These are phyloP conservation scores for Hanseniaspora pseudoguilliermondii DNA, from an alignment of 805 yeast species.

Conservation along the genomic window DNA sequence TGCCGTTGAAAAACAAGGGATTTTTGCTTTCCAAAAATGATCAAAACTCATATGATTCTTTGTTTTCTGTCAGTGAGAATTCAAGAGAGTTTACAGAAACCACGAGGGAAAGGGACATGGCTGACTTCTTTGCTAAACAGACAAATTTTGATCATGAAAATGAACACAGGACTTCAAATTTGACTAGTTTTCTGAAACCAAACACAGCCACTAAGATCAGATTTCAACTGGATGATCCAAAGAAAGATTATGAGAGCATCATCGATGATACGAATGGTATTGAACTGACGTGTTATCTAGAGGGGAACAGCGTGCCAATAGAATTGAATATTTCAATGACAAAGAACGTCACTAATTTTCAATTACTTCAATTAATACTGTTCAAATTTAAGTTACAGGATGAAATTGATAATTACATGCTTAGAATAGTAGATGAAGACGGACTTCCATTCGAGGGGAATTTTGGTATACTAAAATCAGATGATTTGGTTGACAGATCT, in stretches of 20 bases:
- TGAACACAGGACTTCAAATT: not conserved
- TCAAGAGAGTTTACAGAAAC: not conserved
- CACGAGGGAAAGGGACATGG: not conserved
- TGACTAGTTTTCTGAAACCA: not conserved
- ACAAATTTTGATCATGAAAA: not conserved
- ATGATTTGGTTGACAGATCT: constrained; percentile 53
- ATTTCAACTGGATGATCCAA: constrained; percentile 19
- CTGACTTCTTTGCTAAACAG: not conserved
- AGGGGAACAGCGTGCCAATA: not conserved
- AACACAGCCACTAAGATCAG: not conserved
- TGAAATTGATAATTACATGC: constrained; percentile 18
- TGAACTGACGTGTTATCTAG: constrained; percentile 1
- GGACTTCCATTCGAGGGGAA: constrained; percentile 83
- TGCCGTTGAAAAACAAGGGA: not conserved
- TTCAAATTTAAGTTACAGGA: not conserved
- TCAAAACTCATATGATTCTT: not conserved
- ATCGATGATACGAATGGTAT: not conserved
- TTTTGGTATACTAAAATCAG: constrained; percentile 74
- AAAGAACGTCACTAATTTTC: not conserved
- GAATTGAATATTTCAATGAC: not conserved
- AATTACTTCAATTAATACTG: not conserved
- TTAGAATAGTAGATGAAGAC: constrained; percentile 82
- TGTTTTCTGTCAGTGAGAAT: not conserved
- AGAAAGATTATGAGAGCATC: not conserved
- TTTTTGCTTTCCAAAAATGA: not conserved